Conservation (phyloP, 192 early-diverging fungal genomes). For the Allomyces macrogynus region DNA sequence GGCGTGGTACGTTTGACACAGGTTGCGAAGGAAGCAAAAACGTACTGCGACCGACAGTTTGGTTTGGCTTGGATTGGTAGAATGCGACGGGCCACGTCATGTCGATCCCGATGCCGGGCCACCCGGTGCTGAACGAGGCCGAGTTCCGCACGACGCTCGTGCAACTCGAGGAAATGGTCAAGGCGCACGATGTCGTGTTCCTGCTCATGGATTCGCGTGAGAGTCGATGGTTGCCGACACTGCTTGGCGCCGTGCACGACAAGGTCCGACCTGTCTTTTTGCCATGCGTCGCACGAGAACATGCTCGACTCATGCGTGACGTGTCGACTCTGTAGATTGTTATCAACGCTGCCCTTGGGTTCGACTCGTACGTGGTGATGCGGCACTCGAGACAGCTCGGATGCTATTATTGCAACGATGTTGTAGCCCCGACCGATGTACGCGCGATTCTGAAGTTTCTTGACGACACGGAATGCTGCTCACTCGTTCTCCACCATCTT, state of each 20-base stretch:
- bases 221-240: slow-evolving; percentile 83
- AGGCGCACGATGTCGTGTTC: slow-evolving; percentile 65
- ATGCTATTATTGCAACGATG: slow-evolving; percentile 97
- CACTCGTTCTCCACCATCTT: too few species aligned
- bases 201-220: slow-evolving; percentile 88
- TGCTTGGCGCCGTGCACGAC: slow-evolving; percentile 46
- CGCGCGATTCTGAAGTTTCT: too few species aligned
- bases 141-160: slow-evolving; percentile 21
- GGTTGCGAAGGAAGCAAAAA: too few species aligned
- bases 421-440: slow-evolving; percentile 87
- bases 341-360: slow-evolving; percentile 84
- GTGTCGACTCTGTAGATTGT: slow-evolving; percentile 33
- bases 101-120: slow-evolving; percentile 95
- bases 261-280: slow-evolving; percentile 22
- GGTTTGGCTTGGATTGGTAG: slow-evolving; percentile 13
- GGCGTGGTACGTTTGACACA: slow-evolving; percentile 34
- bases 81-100: slow-evolving; percentile 44
- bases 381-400: slow-evolving; percentile 57
- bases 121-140: slow-evolving; percentile 28
- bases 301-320: neutral
- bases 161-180: slow-evolving; percentile 41
- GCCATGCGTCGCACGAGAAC: too few species aligned
- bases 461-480: too few species aligned
- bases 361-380: slow-evolving; percentile 92
- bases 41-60: too few species aligned